Base-by-base conservation (phyloP, 2,329 filamentous ascomycete genomes). In the Rhynchosporium graminicola region DNA sequence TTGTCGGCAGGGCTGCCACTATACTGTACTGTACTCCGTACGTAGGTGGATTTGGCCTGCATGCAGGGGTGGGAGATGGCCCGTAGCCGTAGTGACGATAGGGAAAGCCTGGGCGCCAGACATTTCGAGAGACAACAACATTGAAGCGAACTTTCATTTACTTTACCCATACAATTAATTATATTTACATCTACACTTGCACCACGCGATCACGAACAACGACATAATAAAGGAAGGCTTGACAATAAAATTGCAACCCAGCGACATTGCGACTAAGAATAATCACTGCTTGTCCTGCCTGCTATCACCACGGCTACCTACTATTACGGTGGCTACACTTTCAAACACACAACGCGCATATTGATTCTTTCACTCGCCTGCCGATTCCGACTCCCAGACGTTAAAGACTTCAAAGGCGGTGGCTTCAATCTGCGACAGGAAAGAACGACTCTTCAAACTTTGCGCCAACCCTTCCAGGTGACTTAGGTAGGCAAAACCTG, bases 381-480 rank as follows among this genome's bases (percentile, higher is more conserved):
- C 20, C 20, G 20, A 20, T 36, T 26, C 50, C 38, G 58, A 61
- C 15, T 60, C 47, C 47, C 46, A 51, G 33, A 62, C 55, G 42
- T 47, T 48, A 29, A 20, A 20, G 20, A 20, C 20, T 20, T 20
- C 20, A 20, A 20, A 20, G 20, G 1, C 20, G 20, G 20, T 20
- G 20, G 20, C 20, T 20, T 20, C 20, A 20, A 20, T 20, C 20
- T 33, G 58, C 46, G 48, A 42, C 48, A 65, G 46, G 56, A 48
- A 64, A 57, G 56, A 63, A 62, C 47, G n/a, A 64, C 45, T 47
- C 43, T 57, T 38, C 48, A 65, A 45, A 60, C 50, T 65, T 68
- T 68, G 65, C 67, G 66, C 69, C 66, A 51, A 33, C 54, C 43
- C 46, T 33, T 65, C 62, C 20, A 20, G 20, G 20, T 20, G 20